Conservation (phyloP, 129 eudicot genomes). For the Centrapalus pauciflorus region DNA sequence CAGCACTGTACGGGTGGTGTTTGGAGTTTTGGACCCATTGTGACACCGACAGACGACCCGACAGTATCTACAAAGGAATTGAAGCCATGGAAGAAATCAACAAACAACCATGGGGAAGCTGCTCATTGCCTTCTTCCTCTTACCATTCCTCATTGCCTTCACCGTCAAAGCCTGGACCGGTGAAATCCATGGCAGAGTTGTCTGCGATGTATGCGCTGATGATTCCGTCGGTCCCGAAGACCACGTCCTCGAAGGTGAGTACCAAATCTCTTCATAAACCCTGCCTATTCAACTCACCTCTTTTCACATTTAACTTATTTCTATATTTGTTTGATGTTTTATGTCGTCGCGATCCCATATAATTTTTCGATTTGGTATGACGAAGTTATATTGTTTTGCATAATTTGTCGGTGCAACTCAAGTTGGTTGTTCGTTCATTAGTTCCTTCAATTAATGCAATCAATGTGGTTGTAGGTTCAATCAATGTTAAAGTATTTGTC, state of each 20-base stretch:
- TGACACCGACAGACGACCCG: conserved; percentile 21
- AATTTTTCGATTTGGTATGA: background rate
- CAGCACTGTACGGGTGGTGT: background rate
- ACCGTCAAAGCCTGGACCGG: conserved; percentile 77
- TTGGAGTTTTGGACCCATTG: conserved; percentile 8
- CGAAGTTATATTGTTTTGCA: background rate
- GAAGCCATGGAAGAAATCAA: conserved; percentile 2
- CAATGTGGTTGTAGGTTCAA: background rate
- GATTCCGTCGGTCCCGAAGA: conserved; percentile 94
- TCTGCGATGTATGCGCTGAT: conserved; percentile 92
- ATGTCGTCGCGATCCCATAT: background rate
- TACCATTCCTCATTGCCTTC: background rate
- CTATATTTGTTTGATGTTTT: background rate
- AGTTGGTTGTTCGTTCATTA: background rate
- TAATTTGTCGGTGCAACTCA: conserved; percentile 25
- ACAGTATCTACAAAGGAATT: background rate
- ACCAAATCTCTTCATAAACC: background rate
- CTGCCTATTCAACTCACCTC: background rate
- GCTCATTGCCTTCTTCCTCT: conserved; percentile 8
- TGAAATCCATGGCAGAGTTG: conserved; percentile 85
- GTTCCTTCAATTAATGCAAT: conserved; percentile 8
- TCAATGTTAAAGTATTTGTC: background rate
- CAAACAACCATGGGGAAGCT: conserved; percentile 15
- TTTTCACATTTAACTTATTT: background rate
- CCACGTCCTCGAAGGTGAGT: conserved; percentile 67